A percentile compares a stretch with the other conserved stretches of the same genome.
Evolutionary conservation across 2,329 filamentous ascomycete genomes (phyloP).

Genomic region (Rutstroemia sp.): DNA sequence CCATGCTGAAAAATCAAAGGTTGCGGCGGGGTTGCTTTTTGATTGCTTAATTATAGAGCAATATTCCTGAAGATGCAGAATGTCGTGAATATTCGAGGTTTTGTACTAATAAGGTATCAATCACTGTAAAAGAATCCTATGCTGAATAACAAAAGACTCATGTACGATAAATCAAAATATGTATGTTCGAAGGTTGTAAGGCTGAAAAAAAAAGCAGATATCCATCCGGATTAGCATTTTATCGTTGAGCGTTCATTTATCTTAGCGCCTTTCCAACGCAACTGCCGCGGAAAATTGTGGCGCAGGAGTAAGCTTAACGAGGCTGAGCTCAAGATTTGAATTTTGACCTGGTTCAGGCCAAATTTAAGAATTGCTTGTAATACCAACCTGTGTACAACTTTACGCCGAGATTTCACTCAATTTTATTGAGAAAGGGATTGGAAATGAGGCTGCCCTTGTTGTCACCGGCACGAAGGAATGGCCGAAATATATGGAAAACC

Average conservation of each 20-base stretch:
- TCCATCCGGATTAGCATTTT: background rate
- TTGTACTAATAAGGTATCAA: background rate
- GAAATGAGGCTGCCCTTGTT: slow-evolving; percentile 1
- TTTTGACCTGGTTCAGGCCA: background rate
- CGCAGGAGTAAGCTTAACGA: background rate
- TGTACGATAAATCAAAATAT: background rate
- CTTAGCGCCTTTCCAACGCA: background rate
- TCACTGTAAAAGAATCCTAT: too few relatives aligned
- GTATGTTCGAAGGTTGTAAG: background rate
- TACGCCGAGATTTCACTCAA: background rate
- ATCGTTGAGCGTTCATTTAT: background rate
- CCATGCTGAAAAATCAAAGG: slow-evolving; percentile 19
- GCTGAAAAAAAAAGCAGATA: background rate
- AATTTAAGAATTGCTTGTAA: too few relatives aligned
- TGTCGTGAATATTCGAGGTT: background rate
- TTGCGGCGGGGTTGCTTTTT: background rate
- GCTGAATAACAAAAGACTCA: background rate
- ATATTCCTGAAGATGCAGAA: background rate
- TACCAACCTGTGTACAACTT: too few relatives aligned
- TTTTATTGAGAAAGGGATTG: background rate
- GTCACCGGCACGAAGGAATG: background rate
- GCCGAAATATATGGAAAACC: slow-evolving; percentile 3
- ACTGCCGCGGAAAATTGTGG: too few relatives aligned
- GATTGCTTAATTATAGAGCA: background rate
- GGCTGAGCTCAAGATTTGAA: background rate